phyloP scores from a whole-genome alignment of 2,329 filamentous ascomycete species.

The Plenodomus biglobosus region DNA sequence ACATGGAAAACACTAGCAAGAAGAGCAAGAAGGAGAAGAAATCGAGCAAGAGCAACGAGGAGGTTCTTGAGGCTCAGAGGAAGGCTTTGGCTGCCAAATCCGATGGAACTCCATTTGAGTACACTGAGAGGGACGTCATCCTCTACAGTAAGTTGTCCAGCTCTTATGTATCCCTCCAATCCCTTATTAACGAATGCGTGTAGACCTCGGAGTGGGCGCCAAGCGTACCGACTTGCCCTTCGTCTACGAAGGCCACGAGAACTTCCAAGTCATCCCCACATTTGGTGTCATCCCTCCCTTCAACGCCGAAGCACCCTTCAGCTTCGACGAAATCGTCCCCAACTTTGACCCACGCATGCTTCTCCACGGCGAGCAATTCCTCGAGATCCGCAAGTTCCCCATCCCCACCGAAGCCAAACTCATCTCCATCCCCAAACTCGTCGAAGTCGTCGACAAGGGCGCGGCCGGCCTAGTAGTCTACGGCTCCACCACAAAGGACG shows the following conservation, averaged over 20 bases:
- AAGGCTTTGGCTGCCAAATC: slow-evolving; percentile 71
- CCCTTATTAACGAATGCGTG: slow-evolving; percentile 19
- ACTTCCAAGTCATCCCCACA: slow-evolving; percentile 94
- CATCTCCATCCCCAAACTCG: slow-evolving; percentile 73
- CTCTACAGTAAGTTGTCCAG: slow-evolving; percentile 67
- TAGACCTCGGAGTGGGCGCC: slow-evolving; percentile 82
- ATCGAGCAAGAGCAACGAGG: slow-evolving; percentile 59
- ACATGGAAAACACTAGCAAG: slow-evolving; percentile 74
- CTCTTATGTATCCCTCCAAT: not conserved
- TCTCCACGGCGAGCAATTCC: slow-evolving; percentile 96
- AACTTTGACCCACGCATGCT: slow-evolving; percentile 99
- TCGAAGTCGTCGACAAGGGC: slow-evolving; percentile 97
- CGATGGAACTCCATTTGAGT: slow-evolving; percentile 75
- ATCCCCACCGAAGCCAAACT: slow-evolving; percentile 82
- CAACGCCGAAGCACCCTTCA: slow-evolving; percentile 77
- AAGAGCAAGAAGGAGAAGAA: slow-evolving; percentile 44
- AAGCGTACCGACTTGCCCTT: slow-evolving; percentile 86
- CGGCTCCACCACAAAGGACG: slow-evolving; percentile 80
- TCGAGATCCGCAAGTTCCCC: slow-evolving; percentile 89
- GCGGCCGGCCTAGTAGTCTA: slow-evolving; percentile 80
- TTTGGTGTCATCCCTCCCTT: slow-evolving; percentile 96
- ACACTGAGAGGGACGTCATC: slow-evolving; percentile 83
- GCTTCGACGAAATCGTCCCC: slow-evolving; percentile 78
- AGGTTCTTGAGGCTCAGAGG: slow-evolving; percentile 74
- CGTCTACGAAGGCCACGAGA: slow-evolving; percentile 85